Evolutionary conservation across 2,329 filamentous ascomycete species (phyloP).

Genomic region (Arthrobotrys megalospora): DNA sequence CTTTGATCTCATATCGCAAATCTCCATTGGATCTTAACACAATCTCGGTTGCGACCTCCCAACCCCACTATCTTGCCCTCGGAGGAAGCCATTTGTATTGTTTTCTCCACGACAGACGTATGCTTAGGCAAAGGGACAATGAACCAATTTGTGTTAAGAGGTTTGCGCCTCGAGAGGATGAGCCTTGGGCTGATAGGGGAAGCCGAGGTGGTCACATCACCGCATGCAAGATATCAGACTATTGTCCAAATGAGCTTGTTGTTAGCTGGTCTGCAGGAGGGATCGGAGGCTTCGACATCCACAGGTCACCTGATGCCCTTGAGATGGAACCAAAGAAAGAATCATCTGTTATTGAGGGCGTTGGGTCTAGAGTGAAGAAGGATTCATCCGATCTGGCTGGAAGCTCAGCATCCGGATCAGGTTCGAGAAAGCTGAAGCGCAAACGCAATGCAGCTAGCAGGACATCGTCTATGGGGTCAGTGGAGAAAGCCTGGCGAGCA

Average conservation of each 20-base stretch:
- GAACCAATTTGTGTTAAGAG: constrained; percentile 76
- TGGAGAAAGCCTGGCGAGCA: constrained; percentile 68
- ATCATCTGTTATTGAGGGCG: constrained; percentile 64
- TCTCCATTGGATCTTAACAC: constrained; percentile 77
- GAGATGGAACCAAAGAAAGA: constrained; percentile 63
- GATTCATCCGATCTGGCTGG: constrained; percentile 63
- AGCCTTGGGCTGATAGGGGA: constrained; percentile 67
- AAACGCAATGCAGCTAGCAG: constrained; percentile 71
- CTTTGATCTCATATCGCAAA: constrained; percentile 77
- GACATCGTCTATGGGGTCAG: constrained; percentile 67
- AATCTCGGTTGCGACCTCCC: constrained; percentile 77
- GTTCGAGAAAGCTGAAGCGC: constrained; percentile 70
- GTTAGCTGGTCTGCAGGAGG: constrained; percentile 79
- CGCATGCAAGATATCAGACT: constrained; percentile 79
- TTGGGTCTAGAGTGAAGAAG: constrained; percentile 65
- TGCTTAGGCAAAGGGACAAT: constrained; percentile 74
- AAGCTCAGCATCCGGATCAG: constrained; percentile 64
- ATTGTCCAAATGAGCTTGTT: constrained; percentile 77
- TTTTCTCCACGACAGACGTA: constrained; percentile 78
- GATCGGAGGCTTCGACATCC: constrained; percentile 77
- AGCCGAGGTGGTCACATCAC: constrained; percentile 74
- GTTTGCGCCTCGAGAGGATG: constrained; percentile 76
- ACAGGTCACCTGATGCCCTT: constrained; percentile 73
- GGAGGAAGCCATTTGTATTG: constrained; percentile 79
- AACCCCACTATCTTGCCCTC: constrained; percentile 79